Percentiles rank a stretch among this genome's conserved stretches.
phyloP scores from a whole-genome alignment of 176 grass and related monocot genomes.

The Phragmites australis region DNA sequence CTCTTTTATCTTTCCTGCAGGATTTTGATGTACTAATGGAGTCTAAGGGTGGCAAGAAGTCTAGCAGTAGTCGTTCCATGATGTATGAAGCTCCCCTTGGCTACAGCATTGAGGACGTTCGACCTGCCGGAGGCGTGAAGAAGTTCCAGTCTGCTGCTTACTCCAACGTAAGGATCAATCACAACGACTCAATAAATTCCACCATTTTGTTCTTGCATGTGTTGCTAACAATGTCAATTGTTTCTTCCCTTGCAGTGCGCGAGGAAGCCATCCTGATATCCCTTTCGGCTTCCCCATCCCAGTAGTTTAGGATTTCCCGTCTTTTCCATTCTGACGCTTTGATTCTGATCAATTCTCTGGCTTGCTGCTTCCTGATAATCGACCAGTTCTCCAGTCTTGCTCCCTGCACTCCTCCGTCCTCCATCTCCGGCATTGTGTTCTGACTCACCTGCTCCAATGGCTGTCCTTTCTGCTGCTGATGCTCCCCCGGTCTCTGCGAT shows the following conservation, averaged over 20 bases:
- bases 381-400: constrained; percentile 45
- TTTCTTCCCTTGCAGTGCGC: constrained; percentile 64
- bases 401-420: constrained; percentile 33
- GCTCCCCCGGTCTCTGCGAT: constrained; percentile 47
- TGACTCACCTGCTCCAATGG: constrained; percentile 55
- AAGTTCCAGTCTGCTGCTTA: constrained; percentile 84
- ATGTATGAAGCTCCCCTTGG: constrained; percentile 79
- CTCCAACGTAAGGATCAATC: constrained; percentile 60
- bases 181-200: neutral
- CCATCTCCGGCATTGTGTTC: constrained; percentile 26
- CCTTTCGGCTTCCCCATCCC: constrained; percentile 25
- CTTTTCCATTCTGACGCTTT: constrained; percentile 52
- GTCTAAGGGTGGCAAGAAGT: constrained; percentile 67
- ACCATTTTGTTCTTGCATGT: neutral
- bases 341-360: constrained; percentile 53
- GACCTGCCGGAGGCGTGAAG: constrained; percentile 70
- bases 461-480: constrained; percentile 40
- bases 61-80: constrained; percentile 76
- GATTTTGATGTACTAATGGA: constrained; percentile 82
- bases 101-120: constrained; percentile 84
- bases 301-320: constrained; percentile 67
- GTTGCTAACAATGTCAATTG: constrained; percentile 5
- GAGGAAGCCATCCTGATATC: constrained; percentile 81
- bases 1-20: constrained; percentile 16
- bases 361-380: constrained; percentile 65